A percentile compares a stretch with the other conserved stretches of the same genome.
Evolutionary conservation across 1,284 basidiomycete species (phyloP).

Genomic region (Fistulina hepatica): DNA sequence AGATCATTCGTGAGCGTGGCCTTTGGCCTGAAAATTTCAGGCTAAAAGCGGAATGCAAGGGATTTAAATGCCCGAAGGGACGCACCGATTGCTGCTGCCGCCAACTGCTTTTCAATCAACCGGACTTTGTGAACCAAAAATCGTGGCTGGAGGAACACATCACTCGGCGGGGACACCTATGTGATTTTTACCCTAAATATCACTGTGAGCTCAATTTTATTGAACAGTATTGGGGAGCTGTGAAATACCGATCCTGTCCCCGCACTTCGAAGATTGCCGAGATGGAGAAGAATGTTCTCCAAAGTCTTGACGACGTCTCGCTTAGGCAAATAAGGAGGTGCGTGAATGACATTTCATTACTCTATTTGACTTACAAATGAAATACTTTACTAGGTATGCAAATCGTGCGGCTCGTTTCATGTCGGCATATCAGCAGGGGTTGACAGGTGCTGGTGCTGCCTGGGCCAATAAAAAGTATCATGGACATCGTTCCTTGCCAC

Average conservation of each 20-base stretch:
- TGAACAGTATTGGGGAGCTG: conserved; percentile 16
- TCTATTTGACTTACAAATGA: background rate
- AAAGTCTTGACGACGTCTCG: background rate
- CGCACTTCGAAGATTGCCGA: background rate
- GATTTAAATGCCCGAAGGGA: conserved; percentile 11
- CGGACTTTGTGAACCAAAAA: conserved; percentile 19
- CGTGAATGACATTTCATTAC: background rate
- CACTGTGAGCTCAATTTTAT: conserved; percentile 16
- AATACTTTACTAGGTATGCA: conserved; percentile 1
- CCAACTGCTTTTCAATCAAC: conserved; percentile 18
- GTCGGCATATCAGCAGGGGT: conserved; percentile 2
- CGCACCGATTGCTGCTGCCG: conserved; percentile 17
- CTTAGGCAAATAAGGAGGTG: background rate
- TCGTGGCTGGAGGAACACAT: conserved; percentile 18
- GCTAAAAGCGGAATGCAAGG: conserved; percentile 11
- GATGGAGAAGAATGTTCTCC: background rate
- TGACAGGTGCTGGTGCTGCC: conserved; percentile 6
- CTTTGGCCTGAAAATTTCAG: conserved; percentile 24
- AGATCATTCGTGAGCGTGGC: conserved; percentile 21
- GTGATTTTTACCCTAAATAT: conserved; percentile 16
- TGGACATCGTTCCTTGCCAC: conserved; percentile 4
- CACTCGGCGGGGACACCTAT: conserved; percentile 10
- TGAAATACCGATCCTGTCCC: conserved; percentile 10
- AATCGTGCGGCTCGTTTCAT: conserved; percentile 5
- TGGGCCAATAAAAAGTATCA: conserved; percentile 8